Base-by-base conservation (phyloP, 2,329 filamentous ascomycete species). In the Spiromastix sp. region DNA sequence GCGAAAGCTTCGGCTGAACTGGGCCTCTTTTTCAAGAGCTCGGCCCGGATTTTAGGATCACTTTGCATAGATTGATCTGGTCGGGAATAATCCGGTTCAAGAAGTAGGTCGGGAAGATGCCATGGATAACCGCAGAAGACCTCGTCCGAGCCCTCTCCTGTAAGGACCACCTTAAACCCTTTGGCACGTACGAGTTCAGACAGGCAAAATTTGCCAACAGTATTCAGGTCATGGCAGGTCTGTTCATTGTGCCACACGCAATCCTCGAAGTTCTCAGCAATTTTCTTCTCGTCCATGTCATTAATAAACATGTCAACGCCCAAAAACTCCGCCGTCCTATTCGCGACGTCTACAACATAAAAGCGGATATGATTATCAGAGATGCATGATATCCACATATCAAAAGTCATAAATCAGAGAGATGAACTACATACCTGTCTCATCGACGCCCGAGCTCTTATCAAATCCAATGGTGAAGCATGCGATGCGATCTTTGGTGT, bases 401-500 rank as follows among this genome's bases (percentile, higher is more conserved):
- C n/a, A n/a, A n/a, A n/a, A n/a, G n/a, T n/a, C n/a, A n/a, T n/a
- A n/a, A n/a, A n/a, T n/a, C n/a, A n/a, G n/a, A n/a, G n/a, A n/a
- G n/a, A n/a, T n/a, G n/a, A 11, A 17, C 19, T 8, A 37, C 40
- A 7, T 44, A 63, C 58, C 51, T 17, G 65, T 68, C 46, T 75
- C 71, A 38, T 74, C 67, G 37, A 61, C 63, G 3, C 66, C 66
- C 30, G 57, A 61, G 10, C 62, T 59, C 35, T 66, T 59, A 20
- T 67, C 60, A 42, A 75, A 75, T 20, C 64, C 58, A n/a, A 76
- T 62, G 18, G 60, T 68, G 46, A 74, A 76, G 48, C 64, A 67
- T 25, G 50, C 60, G 15, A 68, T 49, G 12, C 56, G 54, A 2
- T 47, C 48, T 7, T 41, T 24, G 6, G 55, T 55, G 10, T 54